These are phyloP conservation scores for Flaveria floridana DNA, from an alignment of 140 eudicot species.

Conservation along the genomic window DNA sequence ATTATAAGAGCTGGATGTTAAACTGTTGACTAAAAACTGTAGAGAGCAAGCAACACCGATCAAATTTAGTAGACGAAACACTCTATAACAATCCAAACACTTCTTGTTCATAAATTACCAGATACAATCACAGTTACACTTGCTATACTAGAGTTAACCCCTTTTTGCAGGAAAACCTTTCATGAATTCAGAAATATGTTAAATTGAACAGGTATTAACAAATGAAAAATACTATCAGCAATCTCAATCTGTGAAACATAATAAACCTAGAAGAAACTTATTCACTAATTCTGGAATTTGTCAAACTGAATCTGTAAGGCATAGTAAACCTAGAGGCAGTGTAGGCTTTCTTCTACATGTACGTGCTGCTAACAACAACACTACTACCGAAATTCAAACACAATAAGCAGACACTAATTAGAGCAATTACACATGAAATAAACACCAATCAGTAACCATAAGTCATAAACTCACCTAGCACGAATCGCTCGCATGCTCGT, in stretches of 20 bases:
- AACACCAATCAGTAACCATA: background rate
- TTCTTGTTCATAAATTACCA: background rate
- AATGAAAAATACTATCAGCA: background rate
- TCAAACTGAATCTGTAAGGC: too few relatives aligned
- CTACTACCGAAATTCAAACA: too few relatives aligned
- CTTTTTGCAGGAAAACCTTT: background rate
- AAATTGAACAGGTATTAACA: background rate
- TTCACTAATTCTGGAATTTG: too few relatives aligned
- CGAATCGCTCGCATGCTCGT: constrained; percentile 99
- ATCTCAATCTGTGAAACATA: background rate
- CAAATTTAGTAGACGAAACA: background rate
- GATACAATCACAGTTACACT: too few relatives aligned
- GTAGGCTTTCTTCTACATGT: too few relatives aligned
- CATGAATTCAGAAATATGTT: too few relatives aligned
- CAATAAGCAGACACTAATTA: too few relatives aligned
- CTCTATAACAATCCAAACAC: background rate
- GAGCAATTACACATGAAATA: background rate
- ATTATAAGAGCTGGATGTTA: background rate
- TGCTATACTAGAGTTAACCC: too few relatives aligned
- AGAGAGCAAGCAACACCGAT: background rate
- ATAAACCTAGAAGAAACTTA: background rate
- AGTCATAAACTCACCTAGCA: constrained; percentile 55
- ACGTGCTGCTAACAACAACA: too few relatives aligned
- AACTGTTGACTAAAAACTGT: background rate
- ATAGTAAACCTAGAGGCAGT: background rate